A percentile compares a stretch with the other conserved stretches of the same genome.
phyloP scores from a whole-genome alignment of 139 green algal genomes.

The Yamagishiella unicocca region DNA sequence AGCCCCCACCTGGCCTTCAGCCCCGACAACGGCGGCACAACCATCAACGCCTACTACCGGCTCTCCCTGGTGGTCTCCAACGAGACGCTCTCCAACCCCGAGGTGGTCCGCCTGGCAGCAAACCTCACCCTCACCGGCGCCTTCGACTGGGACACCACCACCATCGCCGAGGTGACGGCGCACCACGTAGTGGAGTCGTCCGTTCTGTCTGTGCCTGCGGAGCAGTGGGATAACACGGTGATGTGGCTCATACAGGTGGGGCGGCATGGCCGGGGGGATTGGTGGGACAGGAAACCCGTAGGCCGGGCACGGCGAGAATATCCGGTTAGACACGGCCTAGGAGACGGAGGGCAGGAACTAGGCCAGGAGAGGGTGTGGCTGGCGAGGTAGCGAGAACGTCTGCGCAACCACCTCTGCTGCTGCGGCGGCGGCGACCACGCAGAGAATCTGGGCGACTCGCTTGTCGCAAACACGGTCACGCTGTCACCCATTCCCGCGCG shows the following conservation, averaged over 20 bases:
- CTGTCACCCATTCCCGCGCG: too few relatives aligned
- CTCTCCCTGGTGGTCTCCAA: constrained; percentile 44
- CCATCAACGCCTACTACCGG: constrained; percentile 17
- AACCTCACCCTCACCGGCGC: constrained; percentile 42
- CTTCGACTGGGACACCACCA: constrained; percentile 51
- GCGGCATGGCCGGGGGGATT: neutral
- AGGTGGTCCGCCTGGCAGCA: constrained; percentile 45
- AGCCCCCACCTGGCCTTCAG: constrained; percentile 40
- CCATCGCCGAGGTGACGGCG: constrained; percentile 36
- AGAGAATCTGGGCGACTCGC: too few relatives aligned
- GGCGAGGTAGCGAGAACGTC: neutral
- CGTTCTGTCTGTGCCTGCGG: constrained; percentile 39
- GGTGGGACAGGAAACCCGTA: neutral
- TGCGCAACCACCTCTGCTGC: neutral
- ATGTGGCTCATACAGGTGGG: constrained; percentile 30
- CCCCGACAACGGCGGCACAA: neutral
- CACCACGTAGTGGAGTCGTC: constrained; percentile 54
- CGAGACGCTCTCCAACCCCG: constrained; percentile 47
- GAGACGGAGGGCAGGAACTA: too few relatives aligned
- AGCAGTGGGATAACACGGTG: constrained; percentile 51
- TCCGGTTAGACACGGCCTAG: too few relatives aligned
- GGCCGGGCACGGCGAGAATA: neutral
- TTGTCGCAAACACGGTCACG: too few relatives aligned
- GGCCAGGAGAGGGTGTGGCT: neutral
- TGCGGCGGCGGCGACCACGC: too few relatives aligned